Percentiles rank a stretch among this genome's conserved stretches.
These are phyloP conservation scores for Phytophthora capsici DNA, from an alignment of 352 stramenopile species.

Conservation along the genomic window DNA sequence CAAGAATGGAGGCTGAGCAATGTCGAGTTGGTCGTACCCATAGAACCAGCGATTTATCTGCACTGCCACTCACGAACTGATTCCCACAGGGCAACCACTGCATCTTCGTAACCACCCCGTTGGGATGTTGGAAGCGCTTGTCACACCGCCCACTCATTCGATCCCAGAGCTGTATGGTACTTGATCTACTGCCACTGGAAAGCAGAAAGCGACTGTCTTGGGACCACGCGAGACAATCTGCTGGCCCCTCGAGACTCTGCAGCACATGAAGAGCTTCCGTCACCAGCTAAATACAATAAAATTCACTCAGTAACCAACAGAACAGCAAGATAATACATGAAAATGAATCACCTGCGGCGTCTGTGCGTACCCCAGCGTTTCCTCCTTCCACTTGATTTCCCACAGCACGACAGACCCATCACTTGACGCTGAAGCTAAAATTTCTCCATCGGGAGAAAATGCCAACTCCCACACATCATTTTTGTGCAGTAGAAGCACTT, in stretches of 20 bases:
- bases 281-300: conserved; percentile 12
- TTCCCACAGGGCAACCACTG: conserved; percentile 64
- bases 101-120: conserved; percentile 52
- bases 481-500: conserved; percentile 54
- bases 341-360: conserved; percentile 15
- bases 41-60: conserved; percentile 76
- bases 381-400: conserved; percentile 42
- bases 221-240: conserved; percentile 74
- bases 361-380: neutral
- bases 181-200: conserved; percentile 55
- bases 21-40: conserved; percentile 53
- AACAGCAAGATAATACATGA: too few relatives aligned
- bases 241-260: conserved; percentile 50
- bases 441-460: conserved; percentile 82
- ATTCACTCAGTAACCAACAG: neutral
- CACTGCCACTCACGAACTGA: conserved; percentile 75
- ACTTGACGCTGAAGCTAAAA: conserved; percentile 80
- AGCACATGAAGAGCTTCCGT: conserved; percentile 49
- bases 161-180: conserved; percentile 74
- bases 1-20: neutral
- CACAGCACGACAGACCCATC: conserved; percentile 84
- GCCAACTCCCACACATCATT: conserved; percentile 68
- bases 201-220: conserved; percentile 65
- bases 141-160: conserved; percentile 51
- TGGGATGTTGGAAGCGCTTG: conserved; percentile 63